Evolutionary conservation across 2,329 filamentous ascomycete species (phyloP).

Genomic region (Phialocephala sp.): DNA sequence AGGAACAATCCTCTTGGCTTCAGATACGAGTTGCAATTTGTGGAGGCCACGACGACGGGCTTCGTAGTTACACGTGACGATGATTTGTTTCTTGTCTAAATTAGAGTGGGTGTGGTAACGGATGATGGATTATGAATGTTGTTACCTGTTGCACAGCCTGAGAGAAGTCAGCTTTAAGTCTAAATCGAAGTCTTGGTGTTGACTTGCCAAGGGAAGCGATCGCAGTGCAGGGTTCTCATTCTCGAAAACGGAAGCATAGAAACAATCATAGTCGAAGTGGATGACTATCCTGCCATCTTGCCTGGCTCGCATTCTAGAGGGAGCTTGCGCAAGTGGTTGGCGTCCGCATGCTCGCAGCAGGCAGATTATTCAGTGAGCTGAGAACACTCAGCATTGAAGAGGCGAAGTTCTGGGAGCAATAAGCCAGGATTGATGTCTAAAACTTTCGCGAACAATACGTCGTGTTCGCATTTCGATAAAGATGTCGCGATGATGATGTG

Average conservation of each 20-base stretch:
- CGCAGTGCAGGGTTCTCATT: constrained; percentile 77
- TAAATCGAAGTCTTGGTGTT: constrained; percentile 42
- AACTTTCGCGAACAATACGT: too few species aligned
- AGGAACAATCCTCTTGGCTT: constrained; percentile 80
- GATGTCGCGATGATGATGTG: background rate
- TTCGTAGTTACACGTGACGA: constrained; percentile 94
- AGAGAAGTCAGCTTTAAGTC: constrained; percentile 29
- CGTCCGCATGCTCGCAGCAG: constrained; percentile 23
- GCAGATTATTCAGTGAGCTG: background rate
- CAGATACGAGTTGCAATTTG: constrained; percentile 85
- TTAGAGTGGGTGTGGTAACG: constrained; percentile 53
- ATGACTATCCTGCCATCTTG: constrained; percentile 33
- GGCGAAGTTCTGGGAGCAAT: background rate
- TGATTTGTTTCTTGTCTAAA: constrained; percentile 56
- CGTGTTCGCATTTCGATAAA: too few species aligned
- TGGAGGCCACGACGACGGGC: constrained; percentile 74
- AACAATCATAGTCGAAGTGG: constrained; percentile 88
- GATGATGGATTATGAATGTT: constrained; percentile 14
- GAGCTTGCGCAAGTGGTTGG: constrained; percentile 20
- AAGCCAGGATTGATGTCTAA: background rate
- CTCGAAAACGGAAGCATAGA: constrained; percentile 89
- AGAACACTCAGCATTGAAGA: constrained; percentile 10
- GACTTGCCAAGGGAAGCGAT: constrained; percentile 77
- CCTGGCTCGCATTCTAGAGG: constrained; percentile 2
- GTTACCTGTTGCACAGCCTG: constrained; percentile 44